Base-by-base conservation (phyloP, 257 asterid genomes). In the Gentiana straminea region DNA sequence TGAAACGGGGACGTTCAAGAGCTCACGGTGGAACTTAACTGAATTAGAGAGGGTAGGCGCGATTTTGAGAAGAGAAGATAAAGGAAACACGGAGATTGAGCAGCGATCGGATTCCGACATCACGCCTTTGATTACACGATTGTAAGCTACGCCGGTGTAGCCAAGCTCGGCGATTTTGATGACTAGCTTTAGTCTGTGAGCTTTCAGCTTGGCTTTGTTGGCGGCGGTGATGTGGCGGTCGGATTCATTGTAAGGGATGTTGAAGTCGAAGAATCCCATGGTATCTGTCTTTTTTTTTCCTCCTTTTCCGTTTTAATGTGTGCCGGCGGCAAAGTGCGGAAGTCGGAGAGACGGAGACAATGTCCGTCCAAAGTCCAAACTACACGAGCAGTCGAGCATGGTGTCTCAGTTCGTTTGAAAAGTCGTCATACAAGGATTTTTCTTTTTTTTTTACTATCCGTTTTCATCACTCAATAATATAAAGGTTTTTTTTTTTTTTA, bases 51-150 rank as follows among this genome's bases (percentile, higher is more conserved):
- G 70, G 13, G 84, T 61, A 48, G 92, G 79, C 2, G 73, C 58
- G 13, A 77, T 72, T 62, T 84, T 83, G 8, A 86, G 55, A 69
- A 88, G 54, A 36, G 79, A 66, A 38, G 77, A 61, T 24, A 78
- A 60, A 34, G 98, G 92, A 69, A 85, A 88, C 2, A 75, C 61
- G 3, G 79, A 52, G 12, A 67, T 81, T 63, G 80, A 57, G 73
- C 94, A 85, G 55, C 93, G 97, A 71, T 88, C 82, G 43, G 85
- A 59, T 44, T 88, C 95, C 4, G 99, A 80, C 81, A 88, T 81
- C 54, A 83, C 94, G 64, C 95, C 97, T 65, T 76, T 92, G 70
- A 92, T 63, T 15, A 75, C 77, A 52, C 93, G 90, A 67, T 83
- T 92, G 85, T 77, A 85, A 58, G 97, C 93, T 3, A 83, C 75